These are phyloP conservation scores for Xanthoparmelia taractica DNA, from an alignment of 495 filamentous ascomycete genomes.

Conservation along the genomic window DNA sequence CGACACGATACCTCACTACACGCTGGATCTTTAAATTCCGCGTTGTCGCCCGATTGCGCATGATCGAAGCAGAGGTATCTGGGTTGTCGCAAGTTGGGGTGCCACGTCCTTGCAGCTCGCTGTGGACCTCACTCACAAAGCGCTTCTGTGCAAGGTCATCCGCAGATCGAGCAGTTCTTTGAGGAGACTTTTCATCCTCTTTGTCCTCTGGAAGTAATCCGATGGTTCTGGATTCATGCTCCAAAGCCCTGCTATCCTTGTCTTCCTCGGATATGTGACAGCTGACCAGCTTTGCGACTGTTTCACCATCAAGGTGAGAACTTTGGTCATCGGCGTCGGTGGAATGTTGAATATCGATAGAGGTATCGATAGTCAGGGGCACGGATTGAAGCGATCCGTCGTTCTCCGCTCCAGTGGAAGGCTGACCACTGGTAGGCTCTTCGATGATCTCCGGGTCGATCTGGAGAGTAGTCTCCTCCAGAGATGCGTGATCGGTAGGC, in stretches of 20 bases:
- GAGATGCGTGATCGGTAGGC: not conserved
- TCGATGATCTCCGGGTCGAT: not conserved
- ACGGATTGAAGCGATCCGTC: not conserved
- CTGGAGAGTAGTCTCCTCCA: not conserved
- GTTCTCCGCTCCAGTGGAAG: not conserved
- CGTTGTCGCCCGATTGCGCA: not conserved
- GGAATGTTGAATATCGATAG: not conserved
- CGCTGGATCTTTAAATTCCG: not conserved
- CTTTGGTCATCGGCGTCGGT: not conserved
- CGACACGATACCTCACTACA: not conserved
- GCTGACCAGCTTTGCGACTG: not conserved
- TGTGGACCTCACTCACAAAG: not conserved
- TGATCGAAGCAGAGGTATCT: too few relatives aligned
- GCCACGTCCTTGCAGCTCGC: not conserved
- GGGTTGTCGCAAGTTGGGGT: too few relatives aligned
- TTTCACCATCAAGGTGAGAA: not conserved
- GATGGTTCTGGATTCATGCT: not conserved
- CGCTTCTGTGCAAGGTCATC: not conserved
- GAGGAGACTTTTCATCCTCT: not conserved
- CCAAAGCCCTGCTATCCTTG: not conserved
- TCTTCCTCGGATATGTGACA: not conserved
- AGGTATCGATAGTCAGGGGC: not conserved
- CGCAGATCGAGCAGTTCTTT: not conserved
- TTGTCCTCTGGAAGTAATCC: not conserved
- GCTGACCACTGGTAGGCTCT: not conserved